Evolutionary conservation across 73 alveolate genomes (phyloP), one percentile per base, ranked within the genome.

Genomic region (Symbiodinium natans): DNA sequence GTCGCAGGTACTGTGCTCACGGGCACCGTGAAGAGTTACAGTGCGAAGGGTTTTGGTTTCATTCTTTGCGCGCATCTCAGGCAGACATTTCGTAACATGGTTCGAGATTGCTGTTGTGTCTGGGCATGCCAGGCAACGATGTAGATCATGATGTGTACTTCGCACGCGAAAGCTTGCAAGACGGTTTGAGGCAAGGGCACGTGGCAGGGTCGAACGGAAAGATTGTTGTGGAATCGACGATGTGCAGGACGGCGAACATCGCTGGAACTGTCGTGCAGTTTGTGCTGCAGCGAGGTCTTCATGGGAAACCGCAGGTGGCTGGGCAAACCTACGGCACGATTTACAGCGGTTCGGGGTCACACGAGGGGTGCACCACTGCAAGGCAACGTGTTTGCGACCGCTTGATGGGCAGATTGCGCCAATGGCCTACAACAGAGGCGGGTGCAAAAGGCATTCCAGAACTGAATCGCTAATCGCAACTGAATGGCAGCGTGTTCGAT

Each of bases 21-120:
- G 31, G 98, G 98, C 89, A 92, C 89, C 52, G 98, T 92, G 59
- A 92, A 92, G 40, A 92, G 98, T 43, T 92, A 92, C 82, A 92
- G 89, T 36, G 89, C 87, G 36, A 92, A 74, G n/a, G 98, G 98
- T 39, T 92, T 92, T 8, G 98, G 98, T 54, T 92, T 92, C 80
- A 92, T 92, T 39, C 23, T 92, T n/a, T 92, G 98, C n/a, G 48
- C 15, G 27, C 33, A 25, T 33, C 93, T 46, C 46, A 84, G 93
- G 31, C 38, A 4, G 33, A 11, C n/a, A n/a, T n/a, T n/a, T n/a
- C n/a, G n/a, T n/a, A n/a, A n/a, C n/a, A n/a, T n/a, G n/a, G n/a
- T n/a, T n/a, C n/a, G n/a, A 54, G 13, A 15, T 36, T 17, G 34
- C 21, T 6, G 83, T 1, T 6, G 83, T 15, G 21, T 1, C 17